Evolutionary conservation across 805 yeast genomes (phyloP), one percentile per base, ranked within the genome.

Genomic region (Cyberlindnera sargentensis): DNA sequence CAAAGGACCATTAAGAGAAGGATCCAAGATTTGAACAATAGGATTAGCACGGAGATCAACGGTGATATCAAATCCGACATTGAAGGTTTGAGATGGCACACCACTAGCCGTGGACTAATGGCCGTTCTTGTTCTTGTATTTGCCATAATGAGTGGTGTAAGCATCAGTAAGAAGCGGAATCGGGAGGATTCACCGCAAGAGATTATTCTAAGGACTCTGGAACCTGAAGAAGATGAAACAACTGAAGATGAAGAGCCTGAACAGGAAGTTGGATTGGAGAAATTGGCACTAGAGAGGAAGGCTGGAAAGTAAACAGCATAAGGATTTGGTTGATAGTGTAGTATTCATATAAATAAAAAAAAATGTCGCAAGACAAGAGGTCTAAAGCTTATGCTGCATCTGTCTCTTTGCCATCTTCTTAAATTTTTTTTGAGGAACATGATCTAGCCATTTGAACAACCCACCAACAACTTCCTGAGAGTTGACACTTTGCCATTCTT

Each of bases 11-110:
- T 86, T 35, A 80, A 81, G 57, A 66, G 85, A 49, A 74, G 76
- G 48, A 78, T 89, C 42, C 95, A 87, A 57, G 95, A 85, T 56
- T 73, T 91, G 37, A 81, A 84, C 52, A 89, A 88, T 64, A 81
- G 87, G 52, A 90, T 91, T 46, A 78, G 85, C 25, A 84, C 93
- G 4, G 84, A 84, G 51, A 72, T 93, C 52, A 78, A 81, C 47
- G 80, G 93, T 31, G 93, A 86, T 6, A 75, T 89, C 59, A 78
- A 87, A 57, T 82, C 93, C 0, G 93, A 88, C 44, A 85, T 88
- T 45, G 99, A 91, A 64, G 78, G 82, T 46, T 71, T 91, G 47
- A 72, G 98, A 54, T 91, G 99, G 99, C 88, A 87, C 57, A 78
- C 91, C 37, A 89, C 96, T 2, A 72, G 96, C 44, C 76, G 93